Conservation (phyloP, 345 rosid genomes). For the Eutrema japonicum region DNA sequence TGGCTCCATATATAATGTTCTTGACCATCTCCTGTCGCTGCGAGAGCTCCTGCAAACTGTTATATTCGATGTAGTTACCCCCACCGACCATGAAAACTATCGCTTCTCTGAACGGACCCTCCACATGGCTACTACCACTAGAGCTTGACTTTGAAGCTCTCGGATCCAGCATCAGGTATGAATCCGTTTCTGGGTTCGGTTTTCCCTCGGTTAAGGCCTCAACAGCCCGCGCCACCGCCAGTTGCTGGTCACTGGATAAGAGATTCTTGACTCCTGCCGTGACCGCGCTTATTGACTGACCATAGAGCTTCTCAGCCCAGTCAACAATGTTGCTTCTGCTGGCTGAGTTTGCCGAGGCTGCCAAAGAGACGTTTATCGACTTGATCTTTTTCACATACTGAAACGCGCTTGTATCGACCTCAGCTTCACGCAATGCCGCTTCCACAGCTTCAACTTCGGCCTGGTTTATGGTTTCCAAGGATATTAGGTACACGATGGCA, state of each 20-base stretch:
- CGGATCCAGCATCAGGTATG: conserved; percentile 75
- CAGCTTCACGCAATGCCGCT: conserved; percentile 70
- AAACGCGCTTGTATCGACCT: conserved; percentile 72
- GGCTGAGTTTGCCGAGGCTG: conserved; percentile 73
- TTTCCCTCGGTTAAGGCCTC: conserved; percentile 86
- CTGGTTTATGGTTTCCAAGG: conserved; percentile 67
- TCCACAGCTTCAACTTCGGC: conserved; percentile 73
- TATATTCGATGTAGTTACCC: conserved; percentile 61
- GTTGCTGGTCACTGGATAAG: conserved; percentile 67
- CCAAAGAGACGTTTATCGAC: conserved; percentile 70
- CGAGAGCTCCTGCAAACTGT: no score
- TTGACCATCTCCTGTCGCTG: no score
- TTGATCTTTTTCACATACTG: conserved; percentile 86
- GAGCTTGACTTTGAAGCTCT: conserved; percentile 74
- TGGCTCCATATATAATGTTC: no score
- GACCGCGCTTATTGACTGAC: conserved; percentile 80
- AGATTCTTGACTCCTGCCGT: conserved; percentile 89
- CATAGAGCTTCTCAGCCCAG: conserved; percentile 90
- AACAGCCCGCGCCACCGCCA: conserved; percentile 68
- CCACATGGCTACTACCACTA: conserved; percentile 57
- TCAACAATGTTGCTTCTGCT: conserved; percentile 83
- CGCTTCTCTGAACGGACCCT: conserved; percentile 82
- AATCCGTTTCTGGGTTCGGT: conserved; percentile 74
- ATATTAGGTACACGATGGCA: conserved; percentile 62
- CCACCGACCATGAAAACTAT: conserved; percentile 89